Base-by-base conservation (phyloP, 2,329 filamentous ascomycete species). In the Neonectria sp. region DNA sequence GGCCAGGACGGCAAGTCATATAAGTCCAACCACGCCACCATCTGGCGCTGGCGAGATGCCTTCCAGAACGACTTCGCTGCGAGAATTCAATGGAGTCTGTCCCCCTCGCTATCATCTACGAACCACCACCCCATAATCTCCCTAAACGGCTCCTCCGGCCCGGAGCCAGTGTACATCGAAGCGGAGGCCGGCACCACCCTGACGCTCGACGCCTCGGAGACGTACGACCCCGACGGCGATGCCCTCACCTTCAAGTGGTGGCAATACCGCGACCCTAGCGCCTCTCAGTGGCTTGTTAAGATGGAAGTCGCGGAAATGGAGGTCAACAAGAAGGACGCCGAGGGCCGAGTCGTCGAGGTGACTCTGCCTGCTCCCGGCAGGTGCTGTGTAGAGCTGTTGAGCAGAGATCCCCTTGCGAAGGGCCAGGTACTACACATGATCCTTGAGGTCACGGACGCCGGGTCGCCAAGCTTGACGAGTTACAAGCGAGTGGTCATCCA, bases 401-500 rank as follows among this genome's bases (percentile, higher is more conserved):
- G 75, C 53, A 72, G 78, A 24, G 75, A 79, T 51, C 77, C 81
- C 13, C 67, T 82, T 33, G 75, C 72, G 4, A 77, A 78, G 59
- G 85, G 85, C 3, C 81, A 86, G 73, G 68, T 81, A 49, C 76
- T 86, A 68, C 86, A 87, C 74, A 67, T 87, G 45, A 83, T 88
- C 29, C 77, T 88, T 1, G 83, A 86, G 68, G 84, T 87, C 5
- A 83, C 76, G 8, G 82, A 86, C 61, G 73, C 78, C 24, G 85
- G 85, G 1, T 76, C 75, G 4, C 83, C 83, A 24, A 74, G 77
- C 8, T 73, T 88, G 71, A 86, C 82, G 37, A 83, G 79, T 55
- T 88, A 88, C 75, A 80, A 82, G 59, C 74, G 86, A 15, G 77
- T 87, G 21, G 63, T 82, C 6, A 75, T 82, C 29, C 78, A 82